phyloP scores from a whole-genome alignment of 345 rosid genomes.

The Populus simonii region DNA sequence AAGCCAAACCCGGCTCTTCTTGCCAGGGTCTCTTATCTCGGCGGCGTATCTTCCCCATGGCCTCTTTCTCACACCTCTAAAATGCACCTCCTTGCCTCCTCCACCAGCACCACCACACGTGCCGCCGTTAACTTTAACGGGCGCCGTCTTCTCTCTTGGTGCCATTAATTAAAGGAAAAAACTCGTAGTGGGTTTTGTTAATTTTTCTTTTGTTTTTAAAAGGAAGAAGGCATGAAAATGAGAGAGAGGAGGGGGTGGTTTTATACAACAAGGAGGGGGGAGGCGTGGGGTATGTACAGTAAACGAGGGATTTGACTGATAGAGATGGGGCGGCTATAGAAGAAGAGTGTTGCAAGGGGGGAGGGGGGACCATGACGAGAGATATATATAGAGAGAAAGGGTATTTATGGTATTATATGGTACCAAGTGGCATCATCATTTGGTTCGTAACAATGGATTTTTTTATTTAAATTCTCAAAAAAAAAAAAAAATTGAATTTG shows the following conservation, averaged over 20 bases:
- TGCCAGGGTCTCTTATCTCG: constrained; percentile 80
- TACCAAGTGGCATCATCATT: not conserved
- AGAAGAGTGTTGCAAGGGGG: too few species aligned
- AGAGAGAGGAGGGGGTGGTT: not conserved
- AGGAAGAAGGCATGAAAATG: not conserved
- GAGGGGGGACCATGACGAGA: not conserved
- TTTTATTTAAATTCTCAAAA: too few species aligned
- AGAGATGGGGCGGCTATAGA: constrained; percentile 30
- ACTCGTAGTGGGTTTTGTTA: not conserved
- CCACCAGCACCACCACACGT: constrained; percentile 11
- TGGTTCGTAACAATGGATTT: too few species aligned
- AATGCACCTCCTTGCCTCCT: constrained; percentile 42
- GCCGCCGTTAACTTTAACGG: constrained; percentile 24
- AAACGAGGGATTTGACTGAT: constrained; percentile 43
- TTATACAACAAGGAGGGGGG: constrained; percentile 23
- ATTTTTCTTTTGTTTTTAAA: not conserved
- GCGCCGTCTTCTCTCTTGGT: constrained; percentile 38
- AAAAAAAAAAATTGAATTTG: too few species aligned
- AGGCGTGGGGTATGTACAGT: constrained; percentile 13
- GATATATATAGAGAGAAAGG: not conserved
- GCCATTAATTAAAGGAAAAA: constrained; percentile 33
- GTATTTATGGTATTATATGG: not conserved
- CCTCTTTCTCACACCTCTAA: constrained; percentile 84
- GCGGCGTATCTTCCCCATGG: constrained; percentile 90
- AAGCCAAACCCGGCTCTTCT: constrained; percentile 76